Percentiles rank a stretch among this genome's conserved stretches.
Conservation (phyloP, 768 basidiomycete species). For the Termitomyces sp. region DNA sequence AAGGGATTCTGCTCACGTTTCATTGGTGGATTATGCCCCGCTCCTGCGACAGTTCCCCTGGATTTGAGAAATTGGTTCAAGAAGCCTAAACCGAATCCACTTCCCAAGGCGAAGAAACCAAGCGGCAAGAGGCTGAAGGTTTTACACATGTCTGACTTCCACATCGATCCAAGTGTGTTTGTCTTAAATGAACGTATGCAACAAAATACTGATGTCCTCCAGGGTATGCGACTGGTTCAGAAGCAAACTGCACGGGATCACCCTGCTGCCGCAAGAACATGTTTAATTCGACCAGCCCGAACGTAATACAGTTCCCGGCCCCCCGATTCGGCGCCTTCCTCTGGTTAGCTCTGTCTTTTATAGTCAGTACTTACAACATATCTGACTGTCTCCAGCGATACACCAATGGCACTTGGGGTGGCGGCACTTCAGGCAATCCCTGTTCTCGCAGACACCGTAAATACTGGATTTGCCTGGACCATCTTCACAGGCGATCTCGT, state of each 20-base stretch:
- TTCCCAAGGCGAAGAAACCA: slow-evolving; percentile 50
- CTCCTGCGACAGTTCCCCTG: slow-evolving; percentile 52
- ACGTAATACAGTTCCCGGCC: slow-evolving; percentile 47
- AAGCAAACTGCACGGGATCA: slow-evolving; percentile 61
- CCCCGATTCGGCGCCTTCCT: slow-evolving; percentile 62
- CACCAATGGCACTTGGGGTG: slow-evolving; percentile 53
- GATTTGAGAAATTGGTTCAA: slow-evolving; percentile 66
- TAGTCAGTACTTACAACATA: neutral
- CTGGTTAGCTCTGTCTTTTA: slow-evolving; percentile 33
- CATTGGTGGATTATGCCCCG: slow-evolving; percentile 42
- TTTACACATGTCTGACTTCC: slow-evolving; percentile 70
- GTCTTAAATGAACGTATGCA: neutral
- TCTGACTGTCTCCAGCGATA: slow-evolving; percentile 39
- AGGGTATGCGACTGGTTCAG: slow-evolving; percentile 69
- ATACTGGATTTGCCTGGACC: slow-evolving; percentile 57
- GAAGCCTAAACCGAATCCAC: slow-evolving; percentile 69
- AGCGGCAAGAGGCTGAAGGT: slow-evolving; percentile 67
- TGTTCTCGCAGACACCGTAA: slow-evolving; percentile 51
- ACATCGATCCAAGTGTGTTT: slow-evolving; percentile 61
- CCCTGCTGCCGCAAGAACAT: slow-evolving; percentile 60
- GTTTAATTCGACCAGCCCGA: slow-evolving; percentile 43
- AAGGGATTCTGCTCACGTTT: slow-evolving; percentile 60
- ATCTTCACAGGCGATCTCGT: slow-evolving; percentile 73
- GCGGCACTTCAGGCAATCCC: slow-evolving; percentile 66
- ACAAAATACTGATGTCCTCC: neutral